Conservation (phyloP, 495 filamentous ascomycete species). For the Penicillium daleae region DNA sequence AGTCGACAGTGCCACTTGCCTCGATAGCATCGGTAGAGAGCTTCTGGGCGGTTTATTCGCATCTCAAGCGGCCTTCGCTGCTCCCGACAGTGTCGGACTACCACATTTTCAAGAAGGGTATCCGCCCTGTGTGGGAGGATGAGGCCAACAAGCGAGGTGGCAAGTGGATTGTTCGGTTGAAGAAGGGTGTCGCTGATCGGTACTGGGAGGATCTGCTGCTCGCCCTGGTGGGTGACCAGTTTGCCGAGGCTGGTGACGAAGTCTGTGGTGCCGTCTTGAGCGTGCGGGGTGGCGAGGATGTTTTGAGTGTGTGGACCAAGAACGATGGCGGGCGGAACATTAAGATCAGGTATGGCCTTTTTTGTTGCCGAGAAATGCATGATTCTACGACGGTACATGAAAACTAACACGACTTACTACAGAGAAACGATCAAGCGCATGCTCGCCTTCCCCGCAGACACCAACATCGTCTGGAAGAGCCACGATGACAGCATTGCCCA, state of each 20-base stretch:
- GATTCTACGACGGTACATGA: background rate
- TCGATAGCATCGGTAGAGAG: constrained; percentile 81
- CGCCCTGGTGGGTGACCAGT: constrained; percentile 92
- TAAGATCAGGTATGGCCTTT: constrained; percentile 80
- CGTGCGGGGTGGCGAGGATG: constrained; percentile 93
- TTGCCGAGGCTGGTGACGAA: constrained; percentile 90
- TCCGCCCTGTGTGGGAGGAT: constrained; percentile 98
- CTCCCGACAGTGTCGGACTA: constrained; percentile 95
- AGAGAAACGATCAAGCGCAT: constrained; percentile 94
- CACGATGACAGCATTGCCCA: constrained; percentile 84
- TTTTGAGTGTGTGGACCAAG: constrained; percentile 95
- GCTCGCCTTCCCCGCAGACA: constrained; percentile 82
- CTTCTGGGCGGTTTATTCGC: constrained; percentile 90
- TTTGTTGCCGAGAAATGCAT: background rate
- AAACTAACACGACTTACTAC: constrained; percentile 9
- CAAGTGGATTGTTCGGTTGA: constrained; percentile 94
- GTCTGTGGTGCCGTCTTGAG: constrained; percentile 94
- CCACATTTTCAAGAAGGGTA: constrained; percentile 96
- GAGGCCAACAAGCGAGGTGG: constrained; percentile 94
- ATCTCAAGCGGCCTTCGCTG: constrained; percentile 85
- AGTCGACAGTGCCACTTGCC: constrained; percentile 87
- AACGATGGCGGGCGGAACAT: constrained; percentile 90
- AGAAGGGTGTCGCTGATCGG: constrained; percentile 94
- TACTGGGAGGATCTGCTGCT: constrained; percentile 97
- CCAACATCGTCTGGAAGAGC: constrained; percentile 90